Percentiles rank a stretch among this genome's conserved stretches.
phyloP scores from a whole-genome alignment of 2,329 filamentous ascomycete genomes.

The Scedosporium aurantiacum region DNA sequence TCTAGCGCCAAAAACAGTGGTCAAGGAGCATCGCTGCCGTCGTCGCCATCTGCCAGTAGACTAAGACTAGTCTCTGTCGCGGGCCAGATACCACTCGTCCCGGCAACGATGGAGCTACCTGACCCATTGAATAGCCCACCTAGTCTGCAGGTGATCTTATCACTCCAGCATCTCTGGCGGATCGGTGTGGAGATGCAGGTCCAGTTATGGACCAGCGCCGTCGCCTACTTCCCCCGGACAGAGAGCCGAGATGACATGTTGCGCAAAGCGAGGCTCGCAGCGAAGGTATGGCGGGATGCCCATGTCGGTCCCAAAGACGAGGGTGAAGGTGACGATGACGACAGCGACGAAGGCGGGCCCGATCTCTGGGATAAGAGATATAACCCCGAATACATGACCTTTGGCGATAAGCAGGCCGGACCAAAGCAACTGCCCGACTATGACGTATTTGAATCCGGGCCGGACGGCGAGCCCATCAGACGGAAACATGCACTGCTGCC shows the following conservation, averaged over 20 bases:
- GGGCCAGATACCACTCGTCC: conserved; percentile 83
- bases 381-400: conserved; percentile 36
- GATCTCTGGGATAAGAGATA: conserved; percentile 62
- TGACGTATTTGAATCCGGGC: conserved; percentile 28
- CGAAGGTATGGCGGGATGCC: conserved; percentile 34
- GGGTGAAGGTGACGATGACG: conserved; percentile 36
- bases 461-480: conserved; percentile 22
- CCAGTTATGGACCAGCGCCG: conserved; percentile 61
- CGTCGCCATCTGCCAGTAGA: conserved; percentile 10
- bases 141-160: conserved; percentile 52
- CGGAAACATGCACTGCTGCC: conserved; percentile 29
- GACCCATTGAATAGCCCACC: conserved; percentile 15
- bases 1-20: neutral
- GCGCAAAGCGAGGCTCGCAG: conserved; percentile 29
- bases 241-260: conserved; percentile 16
- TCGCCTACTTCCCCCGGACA: conserved; percentile 57
- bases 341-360: conserved; percentile 33
- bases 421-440: conserved; percentile 37
- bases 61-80: conserved; percentile 53
- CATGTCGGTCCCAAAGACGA: conserved; percentile 20
- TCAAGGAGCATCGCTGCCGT: neutral
- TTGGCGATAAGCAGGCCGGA: conserved; percentile 18
- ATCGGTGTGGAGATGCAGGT: conserved; percentile 64
- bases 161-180: conserved; percentile 82
- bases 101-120: conserved; percentile 61